Conservation (phyloP, 768 basidiomycete genomes). For the Myochromella boudieri region DNA sequence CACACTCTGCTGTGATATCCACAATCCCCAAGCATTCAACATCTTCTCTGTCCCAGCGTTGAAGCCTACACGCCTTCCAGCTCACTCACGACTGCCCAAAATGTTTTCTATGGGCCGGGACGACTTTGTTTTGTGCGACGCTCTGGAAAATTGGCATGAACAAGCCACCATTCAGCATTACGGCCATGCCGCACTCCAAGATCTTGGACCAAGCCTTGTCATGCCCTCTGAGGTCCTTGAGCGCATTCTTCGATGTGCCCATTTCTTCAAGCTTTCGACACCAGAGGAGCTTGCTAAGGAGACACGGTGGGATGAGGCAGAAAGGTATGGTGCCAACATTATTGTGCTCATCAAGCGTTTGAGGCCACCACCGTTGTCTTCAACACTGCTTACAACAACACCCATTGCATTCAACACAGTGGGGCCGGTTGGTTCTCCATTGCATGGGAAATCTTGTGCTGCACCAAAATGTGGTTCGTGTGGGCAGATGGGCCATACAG, state of each 20-base stretch:
- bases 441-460: not conserved
- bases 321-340: not conserved
- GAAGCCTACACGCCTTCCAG: constrained; percentile 2
- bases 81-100: not conserved
- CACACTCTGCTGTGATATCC: not conserved
- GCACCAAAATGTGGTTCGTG: not conserved
- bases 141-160: not conserved
- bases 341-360: not conserved
- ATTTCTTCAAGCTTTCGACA: not conserved
- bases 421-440: not conserved
- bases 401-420: not conserved
- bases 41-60: not conserved
- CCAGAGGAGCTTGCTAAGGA: not conserved
- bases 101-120: constrained; percentile 9
- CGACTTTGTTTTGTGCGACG: constrained; percentile 12
- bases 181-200: not conserved
- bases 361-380: not conserved
- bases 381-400: not conserved
- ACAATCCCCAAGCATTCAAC: not conserved
- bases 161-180: not conserved
- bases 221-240: not conserved
- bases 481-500: not conserved
- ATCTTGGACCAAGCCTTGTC: not conserved
- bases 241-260: not conserved
- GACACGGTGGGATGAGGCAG: constrained; percentile 5